A percentile compares a stretch with the other conserved stretches of the same genome.
These are phyloP conservation scores for Arthromyces matolae DNA, from an alignment of 768 basidiomycete species.

Conservation along the genomic window DNA sequence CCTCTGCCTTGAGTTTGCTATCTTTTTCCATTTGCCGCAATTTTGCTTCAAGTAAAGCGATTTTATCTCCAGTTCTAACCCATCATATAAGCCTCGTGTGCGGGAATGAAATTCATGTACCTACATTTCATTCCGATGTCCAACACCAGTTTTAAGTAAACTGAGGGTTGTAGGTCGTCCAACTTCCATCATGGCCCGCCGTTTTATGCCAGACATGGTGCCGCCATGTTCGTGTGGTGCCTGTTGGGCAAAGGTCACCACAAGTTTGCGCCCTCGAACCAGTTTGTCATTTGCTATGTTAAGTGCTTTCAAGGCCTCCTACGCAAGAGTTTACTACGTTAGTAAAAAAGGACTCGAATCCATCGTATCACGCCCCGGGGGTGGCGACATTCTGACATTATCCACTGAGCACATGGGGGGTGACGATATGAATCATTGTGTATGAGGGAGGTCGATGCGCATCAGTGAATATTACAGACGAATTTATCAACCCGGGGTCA, in stretches of 20 bases:
- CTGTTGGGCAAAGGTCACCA: constrained; percentile 91
- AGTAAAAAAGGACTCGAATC: constrained; percentile 11
- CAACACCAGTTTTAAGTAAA: constrained; percentile 70
- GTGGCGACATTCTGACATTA: constrained; percentile 13
- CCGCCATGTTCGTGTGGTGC: constrained; percentile 49
- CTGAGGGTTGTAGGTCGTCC: constrained; percentile 83
- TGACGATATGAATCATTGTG: not conserved
- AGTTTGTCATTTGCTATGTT: constrained; percentile 71
- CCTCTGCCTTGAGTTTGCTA: constrained; percentile 29
- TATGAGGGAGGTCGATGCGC: constrained; percentile 1
- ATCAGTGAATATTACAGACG: constrained; percentile 1
- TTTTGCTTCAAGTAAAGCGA: constrained; percentile 95
- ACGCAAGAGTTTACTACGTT: constrained; percentile 16
- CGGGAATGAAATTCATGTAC: constrained; percentile 13
- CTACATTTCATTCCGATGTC: constrained; percentile 50
- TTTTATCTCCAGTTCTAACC: constrained; percentile 78
- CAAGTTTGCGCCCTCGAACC: constrained; percentile 80
- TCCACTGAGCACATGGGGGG: constrained; percentile 8
- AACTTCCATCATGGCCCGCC: constrained; percentile 50
- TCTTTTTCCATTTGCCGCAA: constrained; percentile 74
- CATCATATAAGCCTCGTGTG: constrained; percentile 6
- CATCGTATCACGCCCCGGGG: constrained; percentile 18
- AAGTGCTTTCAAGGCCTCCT: constrained; percentile 87
- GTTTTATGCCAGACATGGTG: constrained; percentile 22
- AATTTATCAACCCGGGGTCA: constrained; percentile 46